phyloP scores from a whole-genome alignment of 495 filamentous ascomycete species.

The Talaromyces proteolyticus region DNA sequence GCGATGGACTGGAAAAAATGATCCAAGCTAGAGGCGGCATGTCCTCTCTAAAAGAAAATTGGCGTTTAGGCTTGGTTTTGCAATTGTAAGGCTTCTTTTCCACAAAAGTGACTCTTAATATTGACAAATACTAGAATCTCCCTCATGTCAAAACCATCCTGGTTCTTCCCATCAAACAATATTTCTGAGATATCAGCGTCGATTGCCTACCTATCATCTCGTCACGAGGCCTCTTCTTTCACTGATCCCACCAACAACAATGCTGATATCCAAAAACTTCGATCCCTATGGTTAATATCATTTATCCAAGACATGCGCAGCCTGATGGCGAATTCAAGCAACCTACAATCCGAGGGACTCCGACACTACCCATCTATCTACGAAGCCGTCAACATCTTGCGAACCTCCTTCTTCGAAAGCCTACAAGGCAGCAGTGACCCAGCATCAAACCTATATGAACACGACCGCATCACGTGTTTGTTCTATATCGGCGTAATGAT shows the following conservation, averaged over 20 bases:
- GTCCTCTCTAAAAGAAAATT: slow-evolving; percentile 14
- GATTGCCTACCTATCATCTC: not conserved
- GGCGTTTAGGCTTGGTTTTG: slow-evolving; percentile 21
- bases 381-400: slow-evolving; percentile 15
- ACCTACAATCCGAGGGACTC: slow-evolving; percentile 11
- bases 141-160: slow-evolving; percentile 22
- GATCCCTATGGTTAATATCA: slow-evolving; percentile 24
- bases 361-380: slow-evolving; percentile 11
- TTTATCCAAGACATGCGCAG: slow-evolving; percentile 25
- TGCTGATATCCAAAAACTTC: slow-evolving; percentile 18
- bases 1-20: slow-evolving; percentile 21
- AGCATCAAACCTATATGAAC: slow-evolving; percentile 1
- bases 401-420: slow-evolving; percentile 9
- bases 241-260: slow-evolving; percentile 2
- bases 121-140: slow-evolving; percentile 13
- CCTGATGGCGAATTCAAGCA: slow-evolving; percentile 16
- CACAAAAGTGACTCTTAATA: not conserved
- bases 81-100: slow-evolving; percentile 13
- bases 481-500: slow-evolving; percentile 19
- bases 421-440: not conserved
- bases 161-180: slow-evolving; percentile 21
- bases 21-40: slow-evolving; percentile 22
- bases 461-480: slow-evolving; percentile 15
- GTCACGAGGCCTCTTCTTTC: not conserved
- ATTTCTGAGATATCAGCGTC: slow-evolving; percentile 6